These are phyloP conservation scores for Arthroderma sp. DNA, from an alignment of 2,329 filamentous ascomycete species.

Conservation along the genomic window DNA sequence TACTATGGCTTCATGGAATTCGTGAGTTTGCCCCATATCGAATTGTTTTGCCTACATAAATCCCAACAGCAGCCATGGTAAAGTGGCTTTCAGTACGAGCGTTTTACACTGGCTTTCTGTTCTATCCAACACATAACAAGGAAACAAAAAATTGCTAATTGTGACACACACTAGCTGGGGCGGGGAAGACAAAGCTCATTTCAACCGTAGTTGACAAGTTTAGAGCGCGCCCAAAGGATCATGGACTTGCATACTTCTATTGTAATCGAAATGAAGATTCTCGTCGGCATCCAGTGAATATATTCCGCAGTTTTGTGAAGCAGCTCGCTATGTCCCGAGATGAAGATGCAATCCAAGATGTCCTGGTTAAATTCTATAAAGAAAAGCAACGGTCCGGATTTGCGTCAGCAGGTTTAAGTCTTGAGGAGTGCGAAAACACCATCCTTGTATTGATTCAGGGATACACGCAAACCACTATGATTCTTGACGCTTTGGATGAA, in stretches of 20 bases:
- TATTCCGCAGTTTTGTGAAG: constrained; percentile 8
- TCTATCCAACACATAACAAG: not conserved
- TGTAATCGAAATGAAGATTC: constrained; percentile 8
- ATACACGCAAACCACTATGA: constrained; percentile 4
- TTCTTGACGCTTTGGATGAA: constrained; percentile 9
- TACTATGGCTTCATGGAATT: constrained; percentile 16
- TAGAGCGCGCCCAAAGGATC: not conserved
- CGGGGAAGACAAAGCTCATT: constrained; percentile 9
- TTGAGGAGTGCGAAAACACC: constrained; percentile 2
- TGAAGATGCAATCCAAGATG: not conserved
- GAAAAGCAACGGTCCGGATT: constrained; percentile 1
- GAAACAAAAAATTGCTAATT: not conserved
- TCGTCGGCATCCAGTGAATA: constrained; percentile 4
- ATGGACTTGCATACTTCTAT: constrained; percentile 9
- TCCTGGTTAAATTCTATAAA: constrained; percentile 1
- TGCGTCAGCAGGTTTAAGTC: constrained; percentile 1
- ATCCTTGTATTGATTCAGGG: not conserved
- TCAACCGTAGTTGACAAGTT: constrained; percentile 6
- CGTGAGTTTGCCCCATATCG: constrained; percentile 10
- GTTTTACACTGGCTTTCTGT: not conserved
- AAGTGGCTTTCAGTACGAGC: no score
- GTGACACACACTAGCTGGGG: constrained; percentile 3
- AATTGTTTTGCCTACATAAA: not conserved
- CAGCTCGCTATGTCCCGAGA: constrained; percentile 5
- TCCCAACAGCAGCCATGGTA: not conserved